Conservation (phyloP, 2,329 filamentous ascomycete genomes). For the Paecilomyces variotii region DNA sequence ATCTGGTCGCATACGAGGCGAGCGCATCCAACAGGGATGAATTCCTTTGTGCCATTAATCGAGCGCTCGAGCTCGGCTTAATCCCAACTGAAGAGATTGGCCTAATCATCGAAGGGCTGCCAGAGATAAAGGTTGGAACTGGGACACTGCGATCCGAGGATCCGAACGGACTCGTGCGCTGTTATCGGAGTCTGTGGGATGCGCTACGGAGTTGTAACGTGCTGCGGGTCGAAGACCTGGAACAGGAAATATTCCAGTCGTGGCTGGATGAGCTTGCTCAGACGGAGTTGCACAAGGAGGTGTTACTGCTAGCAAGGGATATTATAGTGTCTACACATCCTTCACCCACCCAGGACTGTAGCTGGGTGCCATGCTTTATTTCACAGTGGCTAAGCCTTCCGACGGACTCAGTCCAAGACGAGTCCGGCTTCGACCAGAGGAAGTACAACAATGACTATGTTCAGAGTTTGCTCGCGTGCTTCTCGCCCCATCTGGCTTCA, state of each 20-base stretch:
- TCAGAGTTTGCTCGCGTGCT: constrained; percentile 12
- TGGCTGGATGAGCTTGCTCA: constrained; percentile 25
- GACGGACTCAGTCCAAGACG: constrained; percentile 1
- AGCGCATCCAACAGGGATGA: constrained; percentile 11
- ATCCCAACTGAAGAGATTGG: constrained; percentile 25
- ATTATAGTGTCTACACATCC: constrained; percentile 22
- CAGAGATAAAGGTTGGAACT: constrained; percentile 10
- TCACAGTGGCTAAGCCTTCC: constrained; percentile 16
- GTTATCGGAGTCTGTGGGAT: constrained; percentile 27
- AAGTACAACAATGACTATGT: constrained; percentile 9
- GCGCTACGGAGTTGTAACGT: constrained; percentile 29
- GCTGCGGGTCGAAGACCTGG: constrained; percentile 24
- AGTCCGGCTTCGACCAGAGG: neutral
- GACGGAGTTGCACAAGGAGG: constrained; percentile 4
- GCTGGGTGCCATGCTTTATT: constrained; percentile 21
- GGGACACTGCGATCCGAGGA: constrained; percentile 9
- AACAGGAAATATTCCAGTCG: constrained; percentile 16
- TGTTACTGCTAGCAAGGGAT: constrained; percentile 18
- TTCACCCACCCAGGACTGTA: constrained; percentile 3
- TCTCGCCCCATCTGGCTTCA: constrained; percentile 17
- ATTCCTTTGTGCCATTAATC: constrained; percentile 18
- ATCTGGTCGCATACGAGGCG: constrained; percentile 13
- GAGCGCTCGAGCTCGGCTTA: constrained; percentile 26
- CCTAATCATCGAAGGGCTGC: constrained; percentile 22
- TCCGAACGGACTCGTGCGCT: constrained; percentile 11